Conservation (phyloP, 768 basidiomycete species). For the Tubosaeta brunneosetosa region DNA sequence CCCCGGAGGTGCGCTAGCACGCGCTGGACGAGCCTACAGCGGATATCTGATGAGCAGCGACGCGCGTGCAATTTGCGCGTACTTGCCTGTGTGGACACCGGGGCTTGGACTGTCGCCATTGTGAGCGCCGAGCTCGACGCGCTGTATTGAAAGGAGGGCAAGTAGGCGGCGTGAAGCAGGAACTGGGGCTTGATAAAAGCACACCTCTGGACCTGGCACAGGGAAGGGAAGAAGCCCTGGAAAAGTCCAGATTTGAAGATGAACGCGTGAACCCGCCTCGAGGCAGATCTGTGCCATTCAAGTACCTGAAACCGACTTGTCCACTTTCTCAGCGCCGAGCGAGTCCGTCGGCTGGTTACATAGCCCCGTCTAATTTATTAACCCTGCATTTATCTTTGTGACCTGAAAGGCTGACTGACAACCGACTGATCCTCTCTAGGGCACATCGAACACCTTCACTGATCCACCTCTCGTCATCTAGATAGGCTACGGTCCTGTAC, state of each 20-base stretch:
- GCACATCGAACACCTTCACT: neutral
- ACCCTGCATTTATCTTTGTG: neutral
- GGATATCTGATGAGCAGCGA: neutral
- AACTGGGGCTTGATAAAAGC: slow-evolving; percentile 3
- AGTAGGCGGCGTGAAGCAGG: neutral
- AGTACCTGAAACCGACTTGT: slow-evolving; percentile 10
- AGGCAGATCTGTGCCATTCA: slow-evolving; percentile 11
- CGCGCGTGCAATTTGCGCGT: neutral
- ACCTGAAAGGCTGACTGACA: no score
- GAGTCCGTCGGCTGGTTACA: neutral
- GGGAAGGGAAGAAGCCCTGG: slow-evolving; percentile 9
- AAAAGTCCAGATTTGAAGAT: slow-evolving; percentile 7
- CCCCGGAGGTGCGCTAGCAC: slow-evolving; percentile 4
- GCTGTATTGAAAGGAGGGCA: neutral
- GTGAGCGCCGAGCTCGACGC: neutral
- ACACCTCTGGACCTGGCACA: slow-evolving; percentile 5
- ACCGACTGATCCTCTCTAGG: no score
- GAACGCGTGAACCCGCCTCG: slow-evolving; percentile 23
- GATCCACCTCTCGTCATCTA: slow-evolving; percentile 3
- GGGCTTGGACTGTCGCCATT: slow-evolving; percentile 9
- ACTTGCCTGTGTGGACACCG: slow-evolving; percentile 14
- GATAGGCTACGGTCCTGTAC: neutral
- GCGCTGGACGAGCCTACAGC: slow-evolving; percentile 16
- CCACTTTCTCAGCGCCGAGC: neutral
- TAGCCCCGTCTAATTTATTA: neutral